phyloP scores from a whole-genome alignment of 2,329 filamentous ascomycete genomes.

The Fusarium sterilihyphosum region DNA sequence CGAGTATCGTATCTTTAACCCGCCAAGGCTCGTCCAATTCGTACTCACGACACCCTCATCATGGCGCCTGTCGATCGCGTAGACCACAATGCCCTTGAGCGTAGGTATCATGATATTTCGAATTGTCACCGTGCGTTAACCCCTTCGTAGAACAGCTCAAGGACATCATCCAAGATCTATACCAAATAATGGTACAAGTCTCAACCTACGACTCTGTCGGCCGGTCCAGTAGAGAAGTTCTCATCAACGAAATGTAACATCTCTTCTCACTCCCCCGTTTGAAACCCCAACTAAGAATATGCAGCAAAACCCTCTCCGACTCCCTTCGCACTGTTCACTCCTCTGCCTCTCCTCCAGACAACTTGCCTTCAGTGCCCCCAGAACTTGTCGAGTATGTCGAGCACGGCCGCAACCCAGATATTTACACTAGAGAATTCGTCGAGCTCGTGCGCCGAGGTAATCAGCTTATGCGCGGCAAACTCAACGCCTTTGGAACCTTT shows the following conservation, averaged over 20 bases:
- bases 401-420: constrained; percentile 76
- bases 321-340: constrained; percentile 53
- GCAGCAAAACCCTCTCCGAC: constrained; percentile 53
- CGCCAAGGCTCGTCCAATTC: not conserved
- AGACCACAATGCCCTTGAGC: constrained; percentile 53
- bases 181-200: constrained; percentile 71
- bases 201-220: constrained; percentile 67
- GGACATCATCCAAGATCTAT: constrained; percentile 71
- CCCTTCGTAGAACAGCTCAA: constrained; percentile 63
- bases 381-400: constrained; percentile 76
- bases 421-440: constrained; percentile 79
- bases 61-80: constrained; percentile 56
- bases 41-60: not conserved
- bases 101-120: constrained; percentile 38
- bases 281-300: not conserved
- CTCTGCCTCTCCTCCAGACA: constrained; percentile 52
- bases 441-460: constrained; percentile 73
- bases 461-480: constrained; percentile 74
- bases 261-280: not conserved
- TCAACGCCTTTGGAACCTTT: constrained; percentile 68
- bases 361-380: constrained; percentile 65
- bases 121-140: constrained; percentile 12
- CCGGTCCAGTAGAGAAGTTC: constrained; percentile 64
- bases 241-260: constrained; percentile 61
- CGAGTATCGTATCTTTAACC: constrained; percentile 6